A percentile compares a stretch with the other conserved stretches of the same genome.
Evolutionary conservation across 345 rosid species (phyloP).

Genomic region (Populus ilicifolia): DNA sequence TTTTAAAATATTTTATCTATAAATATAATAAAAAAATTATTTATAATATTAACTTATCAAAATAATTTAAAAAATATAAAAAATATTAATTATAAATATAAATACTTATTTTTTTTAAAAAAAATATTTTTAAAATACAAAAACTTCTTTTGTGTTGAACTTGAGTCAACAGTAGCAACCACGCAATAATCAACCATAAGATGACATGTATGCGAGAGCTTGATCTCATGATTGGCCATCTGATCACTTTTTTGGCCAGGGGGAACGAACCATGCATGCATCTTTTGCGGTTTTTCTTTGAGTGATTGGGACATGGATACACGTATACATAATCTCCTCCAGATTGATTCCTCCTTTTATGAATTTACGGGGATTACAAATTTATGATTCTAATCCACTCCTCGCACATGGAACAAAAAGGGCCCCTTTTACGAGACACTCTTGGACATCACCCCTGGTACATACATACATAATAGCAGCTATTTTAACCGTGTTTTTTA

Average conservation of each 20-base stretch:
- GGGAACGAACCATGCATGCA: background rate
- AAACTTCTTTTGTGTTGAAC: background rate
- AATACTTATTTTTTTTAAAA: no score
- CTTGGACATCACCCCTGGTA: background rate
- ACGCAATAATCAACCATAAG: background rate
- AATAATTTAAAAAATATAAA: rapidly evolving
- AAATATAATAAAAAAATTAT: no score
- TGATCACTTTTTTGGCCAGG: background rate
- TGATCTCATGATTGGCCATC: conserved; percentile 1
- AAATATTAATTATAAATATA: no score
- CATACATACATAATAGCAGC: background rate
- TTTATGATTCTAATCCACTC: conserved; percentile 24
- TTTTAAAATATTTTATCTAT: rapidly evolving
- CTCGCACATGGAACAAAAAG: conserved; percentile 25
- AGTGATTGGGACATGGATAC: background rate
- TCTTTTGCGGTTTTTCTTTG: background rate
- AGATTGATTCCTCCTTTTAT: background rate
- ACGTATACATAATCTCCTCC: background rate
- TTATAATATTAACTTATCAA: no score
- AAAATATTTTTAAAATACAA: no score
- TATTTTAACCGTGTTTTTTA: no score
- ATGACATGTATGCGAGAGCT: background rate
- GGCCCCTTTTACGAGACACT: conserved; percentile 21
- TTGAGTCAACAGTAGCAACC: background rate
- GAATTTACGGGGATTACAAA: conserved; percentile 46